A percentile compares a stretch with the other conserved stretches of the same genome.
phyloP scores from a whole-genome alignment of 2,329 filamentous ascomycete species.

The Aspergillus pseudoviridinutans region DNA sequence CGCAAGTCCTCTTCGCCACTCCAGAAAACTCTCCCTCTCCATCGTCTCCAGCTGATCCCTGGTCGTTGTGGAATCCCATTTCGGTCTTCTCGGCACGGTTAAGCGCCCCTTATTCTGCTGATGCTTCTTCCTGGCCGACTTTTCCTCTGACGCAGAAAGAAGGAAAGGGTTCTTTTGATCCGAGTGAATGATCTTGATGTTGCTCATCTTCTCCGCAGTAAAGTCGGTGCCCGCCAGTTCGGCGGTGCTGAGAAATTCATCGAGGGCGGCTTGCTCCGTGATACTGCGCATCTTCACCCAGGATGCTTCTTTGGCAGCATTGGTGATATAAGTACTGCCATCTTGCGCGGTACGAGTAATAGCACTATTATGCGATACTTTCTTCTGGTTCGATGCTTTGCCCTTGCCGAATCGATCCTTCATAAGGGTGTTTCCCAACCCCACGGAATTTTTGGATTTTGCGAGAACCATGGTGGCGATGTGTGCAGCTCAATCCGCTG shows the following conservation, averaged over 20 bases:
- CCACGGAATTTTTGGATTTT: slow-evolving; percentile 93
- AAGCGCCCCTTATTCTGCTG: slow-evolving; percentile 71
- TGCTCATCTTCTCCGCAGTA: slow-evolving; percentile 98
- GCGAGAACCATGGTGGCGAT: slow-evolving; percentile 63
- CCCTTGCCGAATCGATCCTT: slow-evolving; percentile 96
- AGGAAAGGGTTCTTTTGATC: slow-evolving; percentile 96
- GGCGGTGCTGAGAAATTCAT: slow-evolving; percentile 93
- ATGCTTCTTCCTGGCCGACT: slow-evolving; percentile 73
- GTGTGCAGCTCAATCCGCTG: not conserved
- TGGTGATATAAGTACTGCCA: slow-evolving; percentile 87
- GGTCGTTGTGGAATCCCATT: slow-evolving; percentile 84
- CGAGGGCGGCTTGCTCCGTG: slow-evolving; percentile 91
- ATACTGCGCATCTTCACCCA: slow-evolving; percentile 99
- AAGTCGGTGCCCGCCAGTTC: slow-evolving; percentile 98
- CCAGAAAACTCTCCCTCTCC: slow-evolving; percentile 76
- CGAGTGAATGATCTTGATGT: slow-evolving; percentile 96
- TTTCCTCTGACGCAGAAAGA: slow-evolving; percentile 79
- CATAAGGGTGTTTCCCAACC: slow-evolving; percentile 96
- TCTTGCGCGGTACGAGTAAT: slow-evolving; percentile 69
- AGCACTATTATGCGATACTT: slow-evolving; percentile 58
- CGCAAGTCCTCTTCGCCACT: slow-evolving; percentile 86
- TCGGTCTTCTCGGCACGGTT: slow-evolving; percentile 83
- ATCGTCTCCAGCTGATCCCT: slow-evolving; percentile 71
- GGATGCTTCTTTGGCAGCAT: slow-evolving; percentile 81
- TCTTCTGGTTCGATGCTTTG: slow-evolving; percentile 79